These are phyloP conservation scores for Dryas drummondii DNA, from an alignment of 306 rosid genomes.

Conservation along the genomic window DNA sequence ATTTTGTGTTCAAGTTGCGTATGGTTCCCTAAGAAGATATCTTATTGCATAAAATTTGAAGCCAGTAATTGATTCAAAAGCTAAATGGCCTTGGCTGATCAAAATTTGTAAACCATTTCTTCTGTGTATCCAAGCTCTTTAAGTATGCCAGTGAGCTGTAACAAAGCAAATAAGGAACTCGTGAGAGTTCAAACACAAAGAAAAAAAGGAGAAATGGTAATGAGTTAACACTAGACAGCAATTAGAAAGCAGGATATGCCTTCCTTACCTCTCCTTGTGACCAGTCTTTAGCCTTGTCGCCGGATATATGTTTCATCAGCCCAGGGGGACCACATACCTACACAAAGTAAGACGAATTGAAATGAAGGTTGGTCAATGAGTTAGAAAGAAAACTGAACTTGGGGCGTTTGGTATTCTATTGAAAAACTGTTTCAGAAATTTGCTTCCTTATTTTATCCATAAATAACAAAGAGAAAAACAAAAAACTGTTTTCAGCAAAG, in stretches of 20 bases:
- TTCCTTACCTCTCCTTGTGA: conserved; percentile 89
- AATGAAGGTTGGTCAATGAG: conserved; percentile 9
- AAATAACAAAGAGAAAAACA: no score
- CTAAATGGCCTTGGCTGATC: conserved; percentile 27
- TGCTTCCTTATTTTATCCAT: no score
- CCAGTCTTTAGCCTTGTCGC: conserved; percentile 84
- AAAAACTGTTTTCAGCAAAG: no score
- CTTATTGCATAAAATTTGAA: conserved; percentile 25
- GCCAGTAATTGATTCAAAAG: conserved; percentile 22
- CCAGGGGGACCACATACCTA: conserved; percentile 99
- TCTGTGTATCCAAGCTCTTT: conserved; percentile 86
- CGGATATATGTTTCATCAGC: conserved; percentile 83
- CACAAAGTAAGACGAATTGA: conserved; percentile 25
- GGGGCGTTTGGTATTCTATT: no score
- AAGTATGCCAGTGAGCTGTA: conserved; percentile 82
- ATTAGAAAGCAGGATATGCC: background rate
- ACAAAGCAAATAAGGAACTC: conserved; percentile 17
- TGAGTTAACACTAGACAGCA: background rate
- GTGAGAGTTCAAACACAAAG: background rate
- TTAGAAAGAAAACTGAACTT: background rate
- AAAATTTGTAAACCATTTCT: conserved; percentile 97
- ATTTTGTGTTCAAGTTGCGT: background rate
- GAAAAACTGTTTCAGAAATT: no score
- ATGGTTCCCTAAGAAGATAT: conserved; percentile 20
- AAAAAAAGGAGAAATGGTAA: background rate